Evolutionary conservation across 78 protist genomes (phyloP).

Genomic region (Pigoraptor vietnamica): DNA sequence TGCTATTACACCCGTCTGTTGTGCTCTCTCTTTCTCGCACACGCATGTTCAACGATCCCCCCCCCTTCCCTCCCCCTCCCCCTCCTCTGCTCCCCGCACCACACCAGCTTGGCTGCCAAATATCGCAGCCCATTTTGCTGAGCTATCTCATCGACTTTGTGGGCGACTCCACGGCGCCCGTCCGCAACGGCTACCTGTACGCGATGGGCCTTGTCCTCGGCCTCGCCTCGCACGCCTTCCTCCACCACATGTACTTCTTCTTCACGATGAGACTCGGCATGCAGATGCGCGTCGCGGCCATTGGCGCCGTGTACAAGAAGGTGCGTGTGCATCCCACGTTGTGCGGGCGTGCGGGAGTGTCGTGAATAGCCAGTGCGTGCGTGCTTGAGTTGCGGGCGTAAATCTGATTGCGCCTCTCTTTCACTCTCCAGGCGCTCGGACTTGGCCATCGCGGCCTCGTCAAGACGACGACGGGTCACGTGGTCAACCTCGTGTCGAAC

Average conservation of each 20-base stretch:
- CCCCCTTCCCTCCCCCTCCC: not conserved
- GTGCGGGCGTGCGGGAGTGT: too few relatives aligned
- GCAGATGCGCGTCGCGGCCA: not conserved
- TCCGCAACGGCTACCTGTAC: not conserved
- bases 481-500: not conserved
- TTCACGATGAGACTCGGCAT: not conserved
- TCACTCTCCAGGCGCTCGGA: not conserved
- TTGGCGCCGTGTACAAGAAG: not conserved
- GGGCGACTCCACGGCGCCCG: not conserved
- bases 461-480: not conserved
- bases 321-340: too few relatives aligned
- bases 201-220: not conserved
- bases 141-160: not conserved
- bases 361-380: too few relatives aligned
- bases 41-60: not conserved
- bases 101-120: not conserved
- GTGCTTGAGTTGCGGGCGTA: too few relatives aligned
- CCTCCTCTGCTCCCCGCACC: not conserved
- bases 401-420: too few relatives aligned
- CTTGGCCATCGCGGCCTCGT: not conserved
- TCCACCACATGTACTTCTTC: not conserved
- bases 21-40: not conserved
- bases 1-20: not conserved
- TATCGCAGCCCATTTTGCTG: not conserved
- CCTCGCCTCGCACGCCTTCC: not conserved